Evolutionary conservation across 148 eudicot genomes (phyloP).

Genomic region (Rhododendron griersonianum): DNA sequence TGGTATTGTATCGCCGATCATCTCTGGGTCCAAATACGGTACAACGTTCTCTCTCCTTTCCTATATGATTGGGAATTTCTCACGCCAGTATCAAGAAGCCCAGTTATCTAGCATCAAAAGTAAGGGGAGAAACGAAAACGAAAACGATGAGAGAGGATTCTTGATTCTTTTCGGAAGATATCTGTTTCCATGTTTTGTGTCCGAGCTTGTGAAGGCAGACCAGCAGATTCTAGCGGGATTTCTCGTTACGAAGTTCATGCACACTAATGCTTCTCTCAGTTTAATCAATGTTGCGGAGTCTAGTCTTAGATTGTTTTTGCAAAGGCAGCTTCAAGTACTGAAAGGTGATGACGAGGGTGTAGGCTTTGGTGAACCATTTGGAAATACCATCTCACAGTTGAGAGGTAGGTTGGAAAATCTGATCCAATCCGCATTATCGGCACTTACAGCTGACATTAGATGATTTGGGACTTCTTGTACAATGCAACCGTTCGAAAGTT

Average conservation of each 20-base stretch:
- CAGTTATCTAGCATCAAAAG: slow-evolving; percentile 26
- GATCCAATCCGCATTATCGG: slow-evolving; percentile 54
- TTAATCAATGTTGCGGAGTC: slow-evolving; percentile 75
- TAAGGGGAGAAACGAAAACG: slow-evolving; percentile 7
- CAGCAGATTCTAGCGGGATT: slow-evolving; percentile 80
- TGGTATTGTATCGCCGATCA: slow-evolving; percentile 47
- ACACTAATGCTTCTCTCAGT: slow-evolving; percentile 68
- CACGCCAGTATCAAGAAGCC: slow-evolving; percentile 56
- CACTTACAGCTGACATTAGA: slow-evolving; percentile 33
- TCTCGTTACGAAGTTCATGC: slow-evolving; percentile 74
- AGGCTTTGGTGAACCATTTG: slow-evolving; percentile 32
- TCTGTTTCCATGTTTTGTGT: slow-evolving; percentile 59
- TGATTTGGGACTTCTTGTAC: slow-evolving; percentile 13
- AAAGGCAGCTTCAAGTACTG: slow-evolving; percentile 42
- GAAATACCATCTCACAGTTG: slow-evolving; percentile 38
- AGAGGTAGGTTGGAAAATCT: slow-evolving; percentile 29
- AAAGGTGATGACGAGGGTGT: slow-evolving; percentile 17
- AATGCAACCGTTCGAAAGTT: neutral
- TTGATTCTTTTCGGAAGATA: slow-evolving; percentile 39
- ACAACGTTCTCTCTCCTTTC: slow-evolving; percentile 65
- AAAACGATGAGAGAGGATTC: slow-evolving; percentile 18
- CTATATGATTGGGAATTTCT: slow-evolving; percentile 71
- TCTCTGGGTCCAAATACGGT: slow-evolving; percentile 56
- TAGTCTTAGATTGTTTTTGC: slow-evolving; percentile 48
- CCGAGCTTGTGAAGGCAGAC: slow-evolving; percentile 76